Evolutionary conservation across 2,329 filamentous ascomycete species (phyloP).

Genomic region (Verticillium zaregamsianum): DNA sequence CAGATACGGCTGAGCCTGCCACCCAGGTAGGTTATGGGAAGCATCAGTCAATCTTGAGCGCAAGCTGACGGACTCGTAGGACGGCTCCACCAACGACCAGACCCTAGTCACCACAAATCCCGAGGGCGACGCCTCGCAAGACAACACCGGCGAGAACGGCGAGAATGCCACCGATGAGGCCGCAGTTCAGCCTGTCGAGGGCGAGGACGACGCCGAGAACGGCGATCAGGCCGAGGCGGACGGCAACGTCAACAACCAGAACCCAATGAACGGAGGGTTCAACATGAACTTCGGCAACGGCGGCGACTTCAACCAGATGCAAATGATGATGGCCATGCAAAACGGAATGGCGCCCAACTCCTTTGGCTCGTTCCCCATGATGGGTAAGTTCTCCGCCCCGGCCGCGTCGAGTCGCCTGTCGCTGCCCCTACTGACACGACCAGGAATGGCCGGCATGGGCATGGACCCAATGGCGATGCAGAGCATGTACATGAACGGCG

Average conservation of each 20-base stretch:
- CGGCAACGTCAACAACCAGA: constrained; percentile 25
- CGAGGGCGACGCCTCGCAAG: not conserved
- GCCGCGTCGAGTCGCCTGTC: not conserved
- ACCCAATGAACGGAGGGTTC: constrained; percentile 44
- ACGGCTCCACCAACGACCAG: not conserved
- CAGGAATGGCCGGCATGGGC: constrained; percentile 76
- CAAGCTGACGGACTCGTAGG: not conserved
- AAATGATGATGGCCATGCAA: constrained; percentile 76
- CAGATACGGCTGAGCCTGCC: not conserved
- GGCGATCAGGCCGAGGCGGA: constrained; percentile 16
- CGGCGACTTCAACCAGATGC: constrained; percentile 72
- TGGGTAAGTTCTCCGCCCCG: constrained; percentile 62
- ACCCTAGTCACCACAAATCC: not conserved
- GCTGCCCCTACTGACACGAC: constrained; percentile 20
- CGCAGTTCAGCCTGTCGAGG: constrained; percentile 5
- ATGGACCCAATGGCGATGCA: constrained; percentile 79
- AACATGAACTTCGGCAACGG: constrained; percentile 53
- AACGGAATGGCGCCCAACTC: constrained; percentile 55
- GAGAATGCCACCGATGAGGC: constrained; percentile 9
- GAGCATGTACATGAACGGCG: constrained; percentile 75
- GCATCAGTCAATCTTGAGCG: not conserved
- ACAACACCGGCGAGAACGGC: not conserved
- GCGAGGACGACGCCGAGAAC: constrained; percentile 11
- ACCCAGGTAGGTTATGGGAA: not conserved
- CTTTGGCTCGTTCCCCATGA: constrained; percentile 67